These are phyloP conservation scores for Pilobolus umbonatus DNA, from an alignment of 192 early-diverging fungal genomes.

Conservation along the genomic window DNA sequence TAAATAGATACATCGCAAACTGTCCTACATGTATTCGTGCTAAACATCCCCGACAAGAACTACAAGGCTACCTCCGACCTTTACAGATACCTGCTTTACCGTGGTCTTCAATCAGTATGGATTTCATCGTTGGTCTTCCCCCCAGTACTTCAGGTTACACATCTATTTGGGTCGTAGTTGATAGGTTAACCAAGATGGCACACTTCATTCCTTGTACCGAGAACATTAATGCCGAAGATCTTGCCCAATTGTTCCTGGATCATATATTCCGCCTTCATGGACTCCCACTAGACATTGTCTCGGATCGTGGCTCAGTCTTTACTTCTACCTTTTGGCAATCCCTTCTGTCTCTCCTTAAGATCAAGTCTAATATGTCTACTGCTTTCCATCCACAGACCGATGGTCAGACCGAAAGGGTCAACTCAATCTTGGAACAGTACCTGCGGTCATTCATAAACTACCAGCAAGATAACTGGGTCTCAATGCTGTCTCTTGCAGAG, in stretches of 20 bases:
- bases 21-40: slow-evolving; percentile 30
- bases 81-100: slow-evolving; percentile 28
- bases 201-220: slow-evolving; percentile 16
- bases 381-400: slow-evolving; percentile 31
- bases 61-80: slow-evolving; percentile 32
- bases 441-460: neutral
- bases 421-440: slow-evolving; percentile 16
- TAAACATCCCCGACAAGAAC: slow-evolving; percentile 31
- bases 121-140: slow-evolving; percentile 37
- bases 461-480: slow-evolving; percentile 41
- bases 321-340: slow-evolving; percentile 34
- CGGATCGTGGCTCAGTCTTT: slow-evolving; percentile 43
- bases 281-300: slow-evolving; percentile 40
- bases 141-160: slow-evolving; percentile 6
- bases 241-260: slow-evolving; percentile 23
- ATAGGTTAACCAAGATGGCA: slow-evolving; percentile 37
- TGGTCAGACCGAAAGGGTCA: slow-evolving; percentile 25
- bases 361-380: slow-evolving; percentile 28
- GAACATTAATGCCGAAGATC: slow-evolving; percentile 7
- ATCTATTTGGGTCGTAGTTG: slow-evolving; percentile 42
- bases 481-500: slow-evolving; percentile 32
- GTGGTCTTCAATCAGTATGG: slow-evolving; percentile 40
- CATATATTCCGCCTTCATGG: slow-evolving; percentile 29
- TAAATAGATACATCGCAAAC: slow-evolving; percentile 28
- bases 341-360: slow-evolving; percentile 4